Conservation (phyloP, 768 basidiomycete species). For the Pisolithus albus region DNA sequence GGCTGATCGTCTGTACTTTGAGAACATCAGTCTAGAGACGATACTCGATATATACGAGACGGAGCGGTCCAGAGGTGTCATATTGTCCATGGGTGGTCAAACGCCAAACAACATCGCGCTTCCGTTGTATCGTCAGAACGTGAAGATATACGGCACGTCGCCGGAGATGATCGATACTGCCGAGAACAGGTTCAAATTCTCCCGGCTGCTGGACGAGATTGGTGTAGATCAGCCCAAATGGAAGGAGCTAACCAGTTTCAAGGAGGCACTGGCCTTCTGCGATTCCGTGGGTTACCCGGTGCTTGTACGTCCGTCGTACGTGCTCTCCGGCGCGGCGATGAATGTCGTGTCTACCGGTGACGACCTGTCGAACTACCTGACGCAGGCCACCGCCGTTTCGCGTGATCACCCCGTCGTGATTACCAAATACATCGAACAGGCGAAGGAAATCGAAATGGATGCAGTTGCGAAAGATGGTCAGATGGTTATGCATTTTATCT, state of each 20-base stretch:
- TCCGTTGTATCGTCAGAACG: constrained; percentile 92
- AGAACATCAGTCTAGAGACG: constrained; percentile 95
- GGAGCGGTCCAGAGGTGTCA: constrained; percentile 84
- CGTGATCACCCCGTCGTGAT: constrained; percentile 97
- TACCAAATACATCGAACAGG: constrained; percentile 98
- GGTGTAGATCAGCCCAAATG: constrained; percentile 97
- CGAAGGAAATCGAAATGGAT: constrained; percentile 99
- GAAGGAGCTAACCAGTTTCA: constrained; percentile 92
- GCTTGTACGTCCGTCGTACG: constrained; percentile 94
- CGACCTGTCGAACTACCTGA: constrained; percentile 87
- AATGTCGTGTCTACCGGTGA: constrained; percentile 94
- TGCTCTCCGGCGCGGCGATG: constrained; percentile 99
- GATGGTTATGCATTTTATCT: constrained; percentile 99
- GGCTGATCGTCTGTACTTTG: constrained; percentile 96
- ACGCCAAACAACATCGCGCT: constrained; percentile 98
- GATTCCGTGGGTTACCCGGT: constrained; percentile 92
- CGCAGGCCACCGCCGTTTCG: constrained; percentile 93
- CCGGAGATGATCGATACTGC: constrained; percentile 99
- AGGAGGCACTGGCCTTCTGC: constrained; percentile 86
- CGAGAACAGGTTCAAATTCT: constrained; percentile 99
- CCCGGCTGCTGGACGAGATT: constrained; percentile 92
- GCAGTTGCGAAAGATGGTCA: constrained; percentile 95
- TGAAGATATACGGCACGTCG: constrained; percentile 97
- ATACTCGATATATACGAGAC: constrained; percentile 95
- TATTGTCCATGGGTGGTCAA: constrained; percentile 97